Percentiles rank a stretch among this genome's conserved stretches.
Evolutionary conservation across 805 yeast genomes (phyloP).

Genomic region (Saturnispora ahearnii): DNA sequence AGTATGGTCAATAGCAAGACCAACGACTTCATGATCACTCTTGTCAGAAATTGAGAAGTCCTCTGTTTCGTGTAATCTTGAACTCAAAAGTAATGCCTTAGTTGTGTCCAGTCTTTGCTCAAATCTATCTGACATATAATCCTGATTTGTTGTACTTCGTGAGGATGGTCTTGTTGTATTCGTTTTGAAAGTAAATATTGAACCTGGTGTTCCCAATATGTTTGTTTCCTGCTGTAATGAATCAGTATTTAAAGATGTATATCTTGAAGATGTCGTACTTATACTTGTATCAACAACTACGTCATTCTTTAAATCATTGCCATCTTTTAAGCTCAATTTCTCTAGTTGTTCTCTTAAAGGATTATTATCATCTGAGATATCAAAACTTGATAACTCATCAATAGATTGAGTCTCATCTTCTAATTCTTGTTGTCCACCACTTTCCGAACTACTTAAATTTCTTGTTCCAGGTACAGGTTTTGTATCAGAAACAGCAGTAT

Average conservation of each 20-base stretch:
- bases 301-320: background rate
- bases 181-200: background rate
- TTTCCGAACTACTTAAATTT: background rate
- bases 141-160: conserved; percentile 8
- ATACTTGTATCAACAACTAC: background rate
- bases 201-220: conserved; percentile 6
- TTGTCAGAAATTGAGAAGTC: background rate
- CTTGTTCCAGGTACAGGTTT: background rate
- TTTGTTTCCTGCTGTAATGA: background rate
- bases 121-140: background rate
- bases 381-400: conserved; percentile 15
- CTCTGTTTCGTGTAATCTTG: background rate
- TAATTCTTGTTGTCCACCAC: background rate
- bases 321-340: background rate
- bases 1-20: too few relatives aligned
- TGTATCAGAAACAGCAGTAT: background rate
- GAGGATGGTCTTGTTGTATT: conserved; percentile 11
- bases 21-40: too few relatives aligned
- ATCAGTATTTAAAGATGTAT: background rate
- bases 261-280: background rate
- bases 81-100: background rate
- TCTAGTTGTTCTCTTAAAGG: background rate
- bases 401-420: background rate
- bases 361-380: conserved; percentile 9
- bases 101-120: background rate